Evolutionary conservation across 1,284 basidiomycete genomes (phyloP).

Genomic region (Rhodofomes roseus): DNA sequence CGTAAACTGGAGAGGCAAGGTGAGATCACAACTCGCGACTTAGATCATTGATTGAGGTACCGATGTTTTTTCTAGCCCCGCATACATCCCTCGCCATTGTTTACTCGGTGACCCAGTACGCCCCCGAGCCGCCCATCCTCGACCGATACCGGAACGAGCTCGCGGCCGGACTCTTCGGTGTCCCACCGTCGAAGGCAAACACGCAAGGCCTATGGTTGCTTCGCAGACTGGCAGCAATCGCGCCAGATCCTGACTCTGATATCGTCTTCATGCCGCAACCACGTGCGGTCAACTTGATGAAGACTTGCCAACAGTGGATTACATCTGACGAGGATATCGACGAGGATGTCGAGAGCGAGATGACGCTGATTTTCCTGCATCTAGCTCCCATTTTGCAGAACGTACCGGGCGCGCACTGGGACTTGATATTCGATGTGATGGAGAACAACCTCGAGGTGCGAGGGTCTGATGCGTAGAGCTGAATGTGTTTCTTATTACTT

Average conservation of each 20-base stretch:
- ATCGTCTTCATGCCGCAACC: conserved; percentile 86
- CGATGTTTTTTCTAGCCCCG: conserved; percentile 45
- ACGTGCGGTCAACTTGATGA: conserved; percentile 87
- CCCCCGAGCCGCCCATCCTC: conserved; percentile 69
- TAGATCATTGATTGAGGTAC: conserved; percentile 24
- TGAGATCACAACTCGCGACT: conserved; percentile 28
- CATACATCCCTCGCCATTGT: conserved; percentile 66
- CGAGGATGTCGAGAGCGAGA: conserved; percentile 73
- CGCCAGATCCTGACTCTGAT: conserved; percentile 78
- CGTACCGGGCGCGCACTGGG: conserved; percentile 87
- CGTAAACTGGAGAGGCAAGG: conserved; percentile 59
- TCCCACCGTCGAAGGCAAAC: conserved; percentile 61
- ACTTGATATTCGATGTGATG: conserved; percentile 86
- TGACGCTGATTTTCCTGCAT: conserved; percentile 74
- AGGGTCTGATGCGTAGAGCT: not conserved
- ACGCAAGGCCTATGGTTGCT: conserved; percentile 69
- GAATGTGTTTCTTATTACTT: not conserved
- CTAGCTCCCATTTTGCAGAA: conserved; percentile 89
- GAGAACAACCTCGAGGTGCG: conserved; percentile 86
- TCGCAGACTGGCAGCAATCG: conserved; percentile 69
- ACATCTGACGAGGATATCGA: conserved; percentile 70
- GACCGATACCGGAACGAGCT: conserved; percentile 88
- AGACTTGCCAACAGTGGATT: conserved; percentile 84
- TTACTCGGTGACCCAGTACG: conserved; percentile 55
- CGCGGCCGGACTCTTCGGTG: conserved; percentile 74